Evolutionary conservation across 164 flowering plant species (phyloP).

Genomic region (Nymphaea thermarum): DNA sequence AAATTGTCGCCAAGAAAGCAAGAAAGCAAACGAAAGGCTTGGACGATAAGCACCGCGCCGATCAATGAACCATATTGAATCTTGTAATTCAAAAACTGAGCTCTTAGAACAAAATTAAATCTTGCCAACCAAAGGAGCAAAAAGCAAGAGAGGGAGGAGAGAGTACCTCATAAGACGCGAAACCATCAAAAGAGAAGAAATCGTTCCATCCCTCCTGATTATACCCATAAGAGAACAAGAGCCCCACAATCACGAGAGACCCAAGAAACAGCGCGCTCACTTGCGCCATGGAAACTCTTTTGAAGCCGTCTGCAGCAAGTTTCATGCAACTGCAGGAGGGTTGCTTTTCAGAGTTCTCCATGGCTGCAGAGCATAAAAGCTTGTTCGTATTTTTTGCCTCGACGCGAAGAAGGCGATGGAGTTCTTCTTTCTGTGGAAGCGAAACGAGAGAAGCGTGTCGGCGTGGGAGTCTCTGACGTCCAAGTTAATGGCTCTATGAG

Average conservation of each 20-base stretch:
- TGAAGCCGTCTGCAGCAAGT: conserved; percentile 3
- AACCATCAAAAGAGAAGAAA: conserved; percentile 1
- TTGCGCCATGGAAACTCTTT: not conserved
- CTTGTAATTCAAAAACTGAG: not conserved
- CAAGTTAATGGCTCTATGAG: too few relatives aligned
- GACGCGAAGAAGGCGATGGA: not conserved
- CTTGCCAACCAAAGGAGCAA: not conserved
- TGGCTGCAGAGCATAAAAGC: not conserved
- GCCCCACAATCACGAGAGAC: conserved; percentile 5
- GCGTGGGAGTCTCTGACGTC: not conserved
- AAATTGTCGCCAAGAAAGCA: too few relatives aligned
- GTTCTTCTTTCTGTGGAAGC: not conserved
- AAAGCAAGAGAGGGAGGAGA: too few relatives aligned
- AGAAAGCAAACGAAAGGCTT: too few relatives aligned
- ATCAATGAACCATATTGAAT: too few relatives aligned
- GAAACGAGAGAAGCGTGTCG: not conserved
- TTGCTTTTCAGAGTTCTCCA: not conserved
- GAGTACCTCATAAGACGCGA: too few relatives aligned
- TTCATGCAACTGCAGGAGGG: not conserved
- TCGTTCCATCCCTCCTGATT: conserved; percentile 5
- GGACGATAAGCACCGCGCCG: too few relatives aligned
- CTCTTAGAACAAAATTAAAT: conserved; percentile 9
- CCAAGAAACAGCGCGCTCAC: conserved; percentile 1
- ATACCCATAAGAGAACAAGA: conserved; percentile 4
- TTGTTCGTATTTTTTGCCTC: not conserved